These are phyloP conservation scores for Talaromyces adpressus DNA, from an alignment of 495 filamentous ascomycete species.

Conservation along the genomic window DNA sequence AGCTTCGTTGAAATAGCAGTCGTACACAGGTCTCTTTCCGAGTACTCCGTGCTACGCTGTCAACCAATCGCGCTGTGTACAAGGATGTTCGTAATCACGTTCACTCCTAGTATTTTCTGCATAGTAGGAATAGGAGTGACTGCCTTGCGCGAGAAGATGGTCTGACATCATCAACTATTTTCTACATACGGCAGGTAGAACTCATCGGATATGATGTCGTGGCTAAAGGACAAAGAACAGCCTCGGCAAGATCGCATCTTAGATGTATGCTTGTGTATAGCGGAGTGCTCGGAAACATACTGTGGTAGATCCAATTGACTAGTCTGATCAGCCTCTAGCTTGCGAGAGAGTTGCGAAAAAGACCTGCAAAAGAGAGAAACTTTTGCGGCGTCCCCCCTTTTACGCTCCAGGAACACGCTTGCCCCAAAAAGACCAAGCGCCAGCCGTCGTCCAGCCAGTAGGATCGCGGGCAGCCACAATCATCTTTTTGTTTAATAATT, in stretches of 20 bases:
- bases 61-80: background rate
- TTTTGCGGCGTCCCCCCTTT: background rate
- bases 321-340: background rate
- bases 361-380: background rate
- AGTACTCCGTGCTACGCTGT: background rate
- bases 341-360: background rate
- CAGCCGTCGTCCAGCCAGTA: too few relatives aligned
- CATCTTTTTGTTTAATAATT: background rate
- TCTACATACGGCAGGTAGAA: too few relatives aligned
- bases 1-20: background rate
- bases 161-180: background rate
- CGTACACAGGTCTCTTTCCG: background rate
- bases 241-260: background rate
- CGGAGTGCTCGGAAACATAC: background rate
- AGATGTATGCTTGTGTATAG: background rate
- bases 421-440: background rate
- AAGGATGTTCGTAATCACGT: background rate
- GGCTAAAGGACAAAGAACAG: background rate
- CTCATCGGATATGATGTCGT: too few relatives aligned
- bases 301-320: background rate
- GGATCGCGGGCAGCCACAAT: too few relatives aligned
- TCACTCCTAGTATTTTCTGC: too few relatives aligned
- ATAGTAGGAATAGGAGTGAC: too few relatives aligned
- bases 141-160: background rate
- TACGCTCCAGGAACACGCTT: background rate